Evolutionary conservation across 1,139 yeast genomes (phyloP).

Genomic region (Geotrichum fermentans): DNA sequence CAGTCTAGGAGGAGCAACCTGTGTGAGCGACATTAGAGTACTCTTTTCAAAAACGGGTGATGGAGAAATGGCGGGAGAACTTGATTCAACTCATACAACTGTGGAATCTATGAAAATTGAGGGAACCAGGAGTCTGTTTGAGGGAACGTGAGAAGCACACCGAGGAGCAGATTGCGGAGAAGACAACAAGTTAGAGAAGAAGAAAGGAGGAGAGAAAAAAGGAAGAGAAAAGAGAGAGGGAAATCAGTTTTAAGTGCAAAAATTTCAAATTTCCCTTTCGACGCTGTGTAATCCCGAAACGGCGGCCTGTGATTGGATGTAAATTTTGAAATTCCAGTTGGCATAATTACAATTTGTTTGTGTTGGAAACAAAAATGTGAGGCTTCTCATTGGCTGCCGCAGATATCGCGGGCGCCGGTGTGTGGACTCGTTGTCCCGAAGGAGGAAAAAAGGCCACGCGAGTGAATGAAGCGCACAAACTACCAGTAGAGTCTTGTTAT

Average conservation of each 20-base stretch:
- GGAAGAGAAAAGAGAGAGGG: neutral
- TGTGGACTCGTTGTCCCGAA: neutral
- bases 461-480: neutral
- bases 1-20: conserved; percentile 10
- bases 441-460: neutral
- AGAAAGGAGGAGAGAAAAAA: neutral
- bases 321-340: conserved; percentile 19
- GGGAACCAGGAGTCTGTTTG: neutral
- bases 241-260: neutral
- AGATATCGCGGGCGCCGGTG: neutral
- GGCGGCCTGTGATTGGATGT: neutral
- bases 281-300: neutral
- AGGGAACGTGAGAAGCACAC: neutral
- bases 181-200: neutral
- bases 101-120: too few relatives aligned
- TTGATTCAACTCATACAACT: too few relatives aligned
- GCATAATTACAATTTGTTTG: conserved; percentile 30
- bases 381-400: conserved; percentile 15
- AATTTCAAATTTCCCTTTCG: neutral
- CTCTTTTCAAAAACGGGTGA: neutral
- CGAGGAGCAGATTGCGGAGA: neutral
- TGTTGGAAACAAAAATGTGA: conserved; percentile 32
- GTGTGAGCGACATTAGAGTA: conserved; percentile 11
- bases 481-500: too few relatives aligned
- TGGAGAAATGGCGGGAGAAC: neutral